Evolutionary conservation across 495 filamentous ascomycete genomes (phyloP), one percentile per base, ranked within the genome.

Genomic region (Lepidopterella palustris): DNA sequence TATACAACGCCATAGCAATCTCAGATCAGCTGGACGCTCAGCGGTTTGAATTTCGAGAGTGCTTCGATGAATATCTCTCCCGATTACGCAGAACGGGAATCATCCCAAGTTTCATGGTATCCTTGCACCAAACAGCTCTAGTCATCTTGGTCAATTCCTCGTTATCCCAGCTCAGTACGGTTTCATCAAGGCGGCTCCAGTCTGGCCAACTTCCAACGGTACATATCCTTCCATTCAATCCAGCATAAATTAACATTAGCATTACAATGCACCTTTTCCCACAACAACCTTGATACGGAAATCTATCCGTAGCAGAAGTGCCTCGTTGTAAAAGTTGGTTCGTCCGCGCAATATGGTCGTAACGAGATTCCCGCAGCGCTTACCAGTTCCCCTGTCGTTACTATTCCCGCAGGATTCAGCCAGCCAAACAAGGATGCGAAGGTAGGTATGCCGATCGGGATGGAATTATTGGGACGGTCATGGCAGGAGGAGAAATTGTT

Each of bases 231-330:
- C 31, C 15, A 35, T 35, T 15, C 31, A 35, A 35, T 35, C 31
- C 15, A 35, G 15, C 62, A 64, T 0, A 63, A 73, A 15, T 72
- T 87, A 23, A 82, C 76, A 18, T 55, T 68, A 1, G 68, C 75
- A 0, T 65, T 87, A 3, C 51, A 70, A 6, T n/a, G 53, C 10
- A 81, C 78, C 0, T 85, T 87, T 59, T 63, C 66, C 0, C 39
- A 56, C 1, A 68, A 82, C 53, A 60, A 68, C 2, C 67, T 88
- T 0, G 82, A 85, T 63, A 83, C 79, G 0, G 53, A 87, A 25
- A 78, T 85, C 58, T 88, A 87, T 65, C 85, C 84, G 9, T 80
- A 87, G 66, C 85, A 88, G 61, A 77, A 78, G 57, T 84, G 84
- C 49, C 71, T 88, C 0, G 80, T 84, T 15, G 82, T 84, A 13